Evolutionary conservation across 2,329 filamentous ascomycete genomes (phyloP), one percentile per base, ranked within the genome.

Genomic region (Talaromyces sp.): DNA sequence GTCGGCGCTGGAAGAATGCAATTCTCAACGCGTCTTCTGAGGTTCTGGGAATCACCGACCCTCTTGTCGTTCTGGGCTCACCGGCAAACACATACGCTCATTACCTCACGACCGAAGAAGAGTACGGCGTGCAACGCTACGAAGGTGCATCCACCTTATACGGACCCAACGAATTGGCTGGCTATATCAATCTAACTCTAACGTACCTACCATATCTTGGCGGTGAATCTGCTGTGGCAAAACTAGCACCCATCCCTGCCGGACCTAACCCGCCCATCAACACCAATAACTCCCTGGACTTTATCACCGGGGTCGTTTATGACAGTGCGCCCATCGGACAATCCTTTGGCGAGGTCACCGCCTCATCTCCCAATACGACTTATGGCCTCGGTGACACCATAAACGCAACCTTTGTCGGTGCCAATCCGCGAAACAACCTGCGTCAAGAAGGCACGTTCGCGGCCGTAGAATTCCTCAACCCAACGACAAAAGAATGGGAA

Each of bases 71-170:
- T 1, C 82, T 97, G 0, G 92, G 93, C 31, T 93, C 91, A 0
- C 93, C 94, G 0, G 92, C 92, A 60, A 98, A 98, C 75, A 93
- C 87, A 66, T 98, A 98, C 76, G 89, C 91, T 3, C 91, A 94
- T 77, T 94, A 94, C 76, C 87, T 92, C 66, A 78, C 89, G 1
- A 94, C 92, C 0, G 85, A 88, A 33, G 91, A 96, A 75, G 91
- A 96, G 76, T 96, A 95, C 75, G 79, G 81, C 13, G 82, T 95
- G 54, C 94, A 97, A 79, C 89, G 94, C 10, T 97, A 97, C 78
- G 94, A 98, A 79, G 94, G 93, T n/a, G 94, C 92, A 0, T 94
- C 90, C 7, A 98, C 94, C 0, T 86, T 98, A 2, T 95, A 91
- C 75, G 94, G 94, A 0, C 90, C 86, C 2, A 87, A 93, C 76